phyloP scores from a whole-genome alignment of 2,329 filamentous ascomycete genomes.

The Fusarium continuum region DNA sequence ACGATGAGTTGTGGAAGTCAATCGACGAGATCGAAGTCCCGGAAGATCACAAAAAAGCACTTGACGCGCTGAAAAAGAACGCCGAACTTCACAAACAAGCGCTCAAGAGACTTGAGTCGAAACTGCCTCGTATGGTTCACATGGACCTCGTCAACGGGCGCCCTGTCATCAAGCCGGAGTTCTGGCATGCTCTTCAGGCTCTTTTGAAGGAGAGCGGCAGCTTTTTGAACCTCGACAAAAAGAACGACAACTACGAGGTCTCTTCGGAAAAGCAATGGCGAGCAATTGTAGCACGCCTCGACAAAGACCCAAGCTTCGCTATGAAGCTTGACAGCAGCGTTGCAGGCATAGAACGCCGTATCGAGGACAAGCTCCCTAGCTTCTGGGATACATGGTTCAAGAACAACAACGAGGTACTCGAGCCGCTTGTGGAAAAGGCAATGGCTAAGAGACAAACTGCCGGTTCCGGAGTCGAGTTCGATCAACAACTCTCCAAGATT shows the following conservation, averaged over 20 bases:
- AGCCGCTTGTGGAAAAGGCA: slow-evolving; percentile 44
- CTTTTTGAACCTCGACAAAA: slow-evolving; percentile 58
- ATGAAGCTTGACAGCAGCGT: slow-evolving; percentile 42
- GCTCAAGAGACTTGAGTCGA: slow-evolving; percentile 55
- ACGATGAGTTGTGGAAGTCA: slow-evolving; percentile 22
- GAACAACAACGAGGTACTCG: slow-evolving; percentile 57
- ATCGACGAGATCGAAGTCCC: slow-evolving; percentile 28
- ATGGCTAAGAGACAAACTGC: slow-evolving; percentile 49
- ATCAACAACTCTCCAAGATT: slow-evolving; percentile 49
- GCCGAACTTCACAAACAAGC: slow-evolving; percentile 50
- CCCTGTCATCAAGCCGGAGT: slow-evolving; percentile 64
- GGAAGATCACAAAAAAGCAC: slow-evolving; percentile 45
- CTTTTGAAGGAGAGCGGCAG: slow-evolving; percentile 60
- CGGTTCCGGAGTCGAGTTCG: slow-evolving; percentile 48
- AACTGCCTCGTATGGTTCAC: slow-evolving; percentile 66
- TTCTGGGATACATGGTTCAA: slow-evolving; percentile 64
- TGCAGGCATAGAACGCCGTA: slow-evolving; percentile 37
- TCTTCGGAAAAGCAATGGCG: slow-evolving; percentile 59
- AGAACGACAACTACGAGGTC: slow-evolving; percentile 49
- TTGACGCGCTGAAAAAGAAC: slow-evolving; percentile 45
- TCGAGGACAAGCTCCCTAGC: slow-evolving; percentile 48
- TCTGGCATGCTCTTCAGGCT: slow-evolving; percentile 71
- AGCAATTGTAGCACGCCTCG: slow-evolving; percentile 55
- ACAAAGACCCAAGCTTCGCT: slow-evolving; percentile 46
- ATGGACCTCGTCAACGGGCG: slow-evolving; percentile 63